Base-by-base conservation (phyloP, 106 monocot species). In the Allium fistulosum region DNA sequence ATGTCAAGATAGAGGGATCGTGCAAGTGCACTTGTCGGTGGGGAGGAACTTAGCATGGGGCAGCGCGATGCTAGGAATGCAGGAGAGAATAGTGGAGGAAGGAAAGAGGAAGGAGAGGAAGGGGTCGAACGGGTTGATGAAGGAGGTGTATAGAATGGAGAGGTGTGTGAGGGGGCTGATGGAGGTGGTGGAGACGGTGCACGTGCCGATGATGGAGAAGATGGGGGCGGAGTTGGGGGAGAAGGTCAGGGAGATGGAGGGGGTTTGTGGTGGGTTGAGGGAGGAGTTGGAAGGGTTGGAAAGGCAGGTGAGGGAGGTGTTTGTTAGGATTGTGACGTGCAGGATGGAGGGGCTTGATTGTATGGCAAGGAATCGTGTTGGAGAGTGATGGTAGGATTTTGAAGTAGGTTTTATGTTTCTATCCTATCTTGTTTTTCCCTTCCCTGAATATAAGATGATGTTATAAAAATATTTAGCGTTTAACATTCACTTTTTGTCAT, bases 251-350 rank as follows among this genome's bases (percentile, higher is more conserved):
- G 76, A 74, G 58, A 50, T 88, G 37, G 51, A 17, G 10, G 56
- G 66, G 59, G 74, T 88, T 22, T 76, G 80, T 55, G 63, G 63
- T 10, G 49, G 66, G 17, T 45, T 88, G 17, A 84, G 84, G 55
- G 73, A 81, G 0, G 88, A 76, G 16, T 51, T 88, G 48, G 79
- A 81, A 14, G 76, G 76, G 11, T 74, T 88, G 52, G 84, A 88
- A 60, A 63, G 72, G 27, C 88, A 84, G 53, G 84, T 84, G 48
- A 78, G 88, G 63, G 88, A 84, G 57, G 76, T 88, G 59, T 88
- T 88, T 64, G 75, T 78, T 65, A 53, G 84, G 66, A 72, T 84
- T 53, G 81, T 84, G 53, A 62, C 72, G 11, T 84, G 75, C 72
- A 51, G 88, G 27, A 81, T 76, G 2, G 88, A 88, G 52, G 76